Base-by-base conservation (phyloP, 345 rosid genomes). In the Punica granatum region DNA sequence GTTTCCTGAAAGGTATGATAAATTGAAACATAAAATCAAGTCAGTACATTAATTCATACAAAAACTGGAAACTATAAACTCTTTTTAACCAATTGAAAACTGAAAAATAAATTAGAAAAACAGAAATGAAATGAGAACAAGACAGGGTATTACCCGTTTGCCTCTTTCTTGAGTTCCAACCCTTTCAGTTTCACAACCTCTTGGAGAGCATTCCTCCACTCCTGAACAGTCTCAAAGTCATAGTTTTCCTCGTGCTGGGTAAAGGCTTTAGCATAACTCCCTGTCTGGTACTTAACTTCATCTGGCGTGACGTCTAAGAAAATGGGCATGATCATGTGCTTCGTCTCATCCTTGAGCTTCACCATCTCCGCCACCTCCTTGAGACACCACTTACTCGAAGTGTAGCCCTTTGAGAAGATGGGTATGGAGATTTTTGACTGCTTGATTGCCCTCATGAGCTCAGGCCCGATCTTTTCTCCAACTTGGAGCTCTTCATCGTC, bases 301-400 rank as follows among this genome's bases (percentile, higher is more conserved):
- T 3, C 13, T 13, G 60, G 60, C 1, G 23, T 28, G 6, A 54
- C 60, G 19, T 54, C 28, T 23, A 21, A 54, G 60, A 54, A 54
- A 8, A 54, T 2, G 12, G 60, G 60, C 30, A 54, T 10, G 30
- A 54, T 54, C 60, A 21, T 23, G 23, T 54, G 60, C 21, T 54
- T 54, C 19, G 28, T 28, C 9, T 23, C 60, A 21, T 54, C 1
- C 26, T 10, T 54, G 60, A 16, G 30, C 60, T 54, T 54, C 60
- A 54, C 60, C 60, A 54, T 54, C 60, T 54, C 8, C 13, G 60
- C 60, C 30, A 62, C 23, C 65, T 62, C 42, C 65, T 26, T 62
- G 6, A 54, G 60, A 54, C 60, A 54, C 60, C 60, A 54, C 30
- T 54, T 54, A 23, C 60, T 54, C 30, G 60, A 54, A 23, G 60